These are phyloP conservation scores for Aspergillus terreus DNA, from an alignment of 2,329 filamentous ascomycete species.

Conservation along the genomic window DNA sequence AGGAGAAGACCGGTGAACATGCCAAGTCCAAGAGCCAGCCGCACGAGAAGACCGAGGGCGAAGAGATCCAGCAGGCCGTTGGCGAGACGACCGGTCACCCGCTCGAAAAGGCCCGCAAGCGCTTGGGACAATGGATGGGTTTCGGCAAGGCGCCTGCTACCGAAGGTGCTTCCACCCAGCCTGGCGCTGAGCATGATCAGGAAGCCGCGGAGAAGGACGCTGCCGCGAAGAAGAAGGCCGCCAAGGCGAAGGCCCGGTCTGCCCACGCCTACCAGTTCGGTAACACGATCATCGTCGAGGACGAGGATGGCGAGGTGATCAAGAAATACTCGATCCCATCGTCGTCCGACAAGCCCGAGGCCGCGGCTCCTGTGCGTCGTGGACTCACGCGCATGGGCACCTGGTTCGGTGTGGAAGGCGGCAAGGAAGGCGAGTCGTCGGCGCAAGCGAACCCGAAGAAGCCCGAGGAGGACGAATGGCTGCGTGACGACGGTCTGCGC, in stretches of 20 bases:
- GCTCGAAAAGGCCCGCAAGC: conserved; percentile 42
- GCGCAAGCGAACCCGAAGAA: conserved; percentile 24
- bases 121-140: conserved; percentile 45
- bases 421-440: conserved; percentile 28
- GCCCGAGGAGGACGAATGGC: conserved; percentile 28
- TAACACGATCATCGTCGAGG: conserved; percentile 68
- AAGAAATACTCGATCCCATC: conserved; percentile 64
- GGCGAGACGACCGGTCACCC: conserved; percentile 33
- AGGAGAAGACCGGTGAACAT: conserved; percentile 45
- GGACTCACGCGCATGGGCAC: conserved; percentile 58
- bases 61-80: conserved; percentile 38
- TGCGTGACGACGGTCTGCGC: conserved; percentile 52
- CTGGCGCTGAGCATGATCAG: conserved; percentile 25
- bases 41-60: conserved; percentile 43
- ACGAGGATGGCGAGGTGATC: conserved; percentile 65
- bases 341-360: conserved; percentile 20
- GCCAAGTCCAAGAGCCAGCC: conserved; percentile 45
- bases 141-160: conserved; percentile 32
- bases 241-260: conserved; percentile 45
- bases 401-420: conserved; percentile 46
- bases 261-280: conserved; percentile 66
- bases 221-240: conserved; percentile 18
- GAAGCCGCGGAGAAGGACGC: conserved; percentile 15
- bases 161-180: conserved; percentile 1
- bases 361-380: conserved; percentile 44